Conservation (phyloP, 768 basidiomycete species). For the Hydnomerulius pinastri region DNA sequence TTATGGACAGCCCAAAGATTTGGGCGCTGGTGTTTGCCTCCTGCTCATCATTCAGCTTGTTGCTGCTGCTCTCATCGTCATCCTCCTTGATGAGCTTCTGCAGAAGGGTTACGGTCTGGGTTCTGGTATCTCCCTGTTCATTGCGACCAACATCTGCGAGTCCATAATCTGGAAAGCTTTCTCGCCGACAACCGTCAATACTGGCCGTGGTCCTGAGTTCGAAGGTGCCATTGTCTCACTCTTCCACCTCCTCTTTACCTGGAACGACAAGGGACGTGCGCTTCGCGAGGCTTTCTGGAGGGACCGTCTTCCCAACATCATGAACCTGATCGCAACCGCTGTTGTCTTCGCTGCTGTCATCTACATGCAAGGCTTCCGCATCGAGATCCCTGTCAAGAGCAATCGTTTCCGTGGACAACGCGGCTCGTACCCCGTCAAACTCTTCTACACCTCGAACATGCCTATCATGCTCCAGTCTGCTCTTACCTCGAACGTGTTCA, state of each 20-base stretch:
- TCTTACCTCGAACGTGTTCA: slow-evolving; percentile 91
- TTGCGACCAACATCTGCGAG: slow-evolving; percentile 99
- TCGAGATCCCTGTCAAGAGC: slow-evolving; percentile 98
- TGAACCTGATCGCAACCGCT: slow-evolving; percentile 94
- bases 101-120: slow-evolving; percentile 99
- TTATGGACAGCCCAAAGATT: slow-evolving; percentile 89
- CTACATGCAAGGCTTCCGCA: slow-evolving; percentile 98
- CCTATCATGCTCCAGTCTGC: slow-evolving; percentile 99
- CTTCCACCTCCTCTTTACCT: slow-evolving; percentile 97
- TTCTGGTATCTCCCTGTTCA: slow-evolving; percentile 97
- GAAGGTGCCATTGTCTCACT: slow-evolving; percentile 95
- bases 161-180: slow-evolving; percentile 99
- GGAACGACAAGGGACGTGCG: slow-evolving; percentile 97
- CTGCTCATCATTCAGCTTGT: slow-evolving; percentile 96
- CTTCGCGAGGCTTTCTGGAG: slow-evolving; percentile 98
- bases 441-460: slow-evolving; percentile 99
- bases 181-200: slow-evolving; percentile 97
- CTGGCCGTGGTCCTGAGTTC: slow-evolving; percentile 96
- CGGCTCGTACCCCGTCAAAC: slow-evolving; percentile 93
- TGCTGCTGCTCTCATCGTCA: slow-evolving; percentile 92
- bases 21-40: slow-evolving; percentile 96
- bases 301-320: slow-evolving; percentile 93
- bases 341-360: slow-evolving; percentile 94
- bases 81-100: slow-evolving; percentile 97
- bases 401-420: slow-evolving; percentile 96